A percentile compares a stretch with the other conserved stretches of the same genome.
Conservation (phyloP, 75 land plant genomes). For the Isoetes taiwanensis region DNA sequence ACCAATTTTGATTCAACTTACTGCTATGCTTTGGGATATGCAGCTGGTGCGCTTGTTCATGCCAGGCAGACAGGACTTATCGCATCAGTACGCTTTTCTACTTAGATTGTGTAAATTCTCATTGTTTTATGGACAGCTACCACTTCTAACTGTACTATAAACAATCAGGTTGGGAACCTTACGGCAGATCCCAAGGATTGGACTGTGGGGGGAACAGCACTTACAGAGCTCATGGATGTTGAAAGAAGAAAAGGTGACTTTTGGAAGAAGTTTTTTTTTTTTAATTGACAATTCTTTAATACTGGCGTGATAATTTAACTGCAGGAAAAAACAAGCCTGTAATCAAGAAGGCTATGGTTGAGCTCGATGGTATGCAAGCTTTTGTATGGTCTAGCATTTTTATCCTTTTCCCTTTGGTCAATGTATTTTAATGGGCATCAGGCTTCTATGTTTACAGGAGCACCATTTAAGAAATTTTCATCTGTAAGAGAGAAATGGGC, state of each 20-base stretch:
- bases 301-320: constrained; percentile 4
- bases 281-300: not conserved
- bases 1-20: constrained; percentile 89
- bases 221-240: constrained; percentile 89
- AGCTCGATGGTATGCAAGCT: constrained; percentile 47
- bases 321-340: constrained; percentile 95
- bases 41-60: constrained; percentile 78
- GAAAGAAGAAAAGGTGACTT: constrained; percentile 94
- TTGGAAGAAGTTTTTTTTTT: constrained; percentile 1
- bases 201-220: constrained; percentile 92
- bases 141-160: not conserved
- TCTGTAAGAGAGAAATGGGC: constrained; percentile 86
- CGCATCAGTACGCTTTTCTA: constrained; percentile 45
- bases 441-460: constrained; percentile 34
- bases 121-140: not conserved
- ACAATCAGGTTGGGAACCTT: constrained; percentile 63
- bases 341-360: constrained; percentile 99
- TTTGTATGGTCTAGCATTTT: not conserved
- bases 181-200: constrained; percentile 66
- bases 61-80: constrained; percentile 78
- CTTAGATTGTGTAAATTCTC: not conserved
- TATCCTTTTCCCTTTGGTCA: not conserved
- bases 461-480: constrained; percentile 79
- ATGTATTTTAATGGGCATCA: not conserved
- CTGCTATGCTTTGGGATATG: constrained; percentile 90